Base-by-base conservation (phyloP, 2,329 filamentous ascomycete genomes). In the Thermoascus crustaceus region DNA sequence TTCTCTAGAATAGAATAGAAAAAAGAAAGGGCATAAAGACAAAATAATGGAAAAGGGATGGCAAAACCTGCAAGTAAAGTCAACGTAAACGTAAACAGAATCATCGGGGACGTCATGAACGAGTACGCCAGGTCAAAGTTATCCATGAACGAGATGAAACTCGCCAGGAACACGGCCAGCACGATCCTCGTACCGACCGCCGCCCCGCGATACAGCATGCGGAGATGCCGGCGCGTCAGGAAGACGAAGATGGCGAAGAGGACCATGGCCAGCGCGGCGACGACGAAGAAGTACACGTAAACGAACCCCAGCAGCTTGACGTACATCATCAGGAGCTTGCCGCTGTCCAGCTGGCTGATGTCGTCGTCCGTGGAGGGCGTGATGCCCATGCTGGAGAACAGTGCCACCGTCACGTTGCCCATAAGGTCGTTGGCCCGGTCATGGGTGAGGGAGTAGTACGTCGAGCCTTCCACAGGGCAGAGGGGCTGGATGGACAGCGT, bases 311-410 rank as follows among this genome's bases (percentile, higher is more conserved):
- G 43, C 3, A 62, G 42, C 23, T 55, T 50, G 41, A 63, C 49
- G 38, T 63, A 64, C 50, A 55, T 52, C 27, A 49, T 49, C 13
- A 63, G 46, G 8, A 63, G 38, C 35, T 56, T 48, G 14, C 49
- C 47, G 17, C 47, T 56, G 31, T 49, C 47, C 30, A 57, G 43
- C 5, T 47, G 47, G 16, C 41, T 47, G 4, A 50, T 49, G 27
- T 56, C 47, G 10, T 45, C 38, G 5, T 44, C 47, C 13, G 49
- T 53, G 7, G 56, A 46, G 7, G 55, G 58, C 10, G 50, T 52
- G 10, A 63, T 57, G 4, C 54, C 55, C 58, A 63, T 63, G 35
- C 57, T 63, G 8, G 60, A 55, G 39, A 64, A 63, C 3, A 63
- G 48, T 16, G 58, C 57, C 0, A 58, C 57, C 5, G 60, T 63